Evolutionary conservation across 768 basidiomycete genomes (phyloP), one percentile per base, ranked within the genome.

Genomic region (Hysterangium stoloniferum): DNA sequence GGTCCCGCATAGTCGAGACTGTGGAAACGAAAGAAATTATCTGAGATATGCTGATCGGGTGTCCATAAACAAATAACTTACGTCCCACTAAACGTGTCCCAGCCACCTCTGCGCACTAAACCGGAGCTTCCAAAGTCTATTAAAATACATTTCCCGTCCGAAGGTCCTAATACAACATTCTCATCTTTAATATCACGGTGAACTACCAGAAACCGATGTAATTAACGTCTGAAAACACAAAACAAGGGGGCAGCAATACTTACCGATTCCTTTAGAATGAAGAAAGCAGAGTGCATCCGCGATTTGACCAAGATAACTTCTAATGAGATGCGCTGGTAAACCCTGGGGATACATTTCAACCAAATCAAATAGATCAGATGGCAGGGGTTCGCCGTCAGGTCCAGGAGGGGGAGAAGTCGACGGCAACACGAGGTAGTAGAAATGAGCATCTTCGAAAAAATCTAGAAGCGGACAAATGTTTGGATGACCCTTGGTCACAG

Each of bases 161-260:
- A 79, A 20, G 59, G 46, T 6, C 86, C 88, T 36, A 92, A 74
- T 32, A 92, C 84, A 13, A 92, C 86, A 63, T 97, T 96, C 66
- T 99, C 95, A 59, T 99, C 95, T 68, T 99, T 99, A 66, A 99
- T 83, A 61, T 99, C 95, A 46, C 95, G 87, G 66, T 99, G 95
- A 8, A 98, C 87, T 89, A 56, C 4, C 20, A 12, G 15, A 4
- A 29, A 7, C 4, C 35, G 29, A 43, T 42, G 29, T 53, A 52
- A 54, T 54, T 54, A 37, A 42, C 35, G 36, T 47, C 44, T 42
- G 45, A 17, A 32, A 31, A 36, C 20, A 38, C 46, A 45, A 7
- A 45, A 36, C 20, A 15, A 34, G 22, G 34, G 28, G 11, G 38
- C 19, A 38, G 32, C n/a, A 45, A 54, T 9, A 58, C 80, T 63